Conservation (phyloP, 352 stramenopile genomes). For the Plasmopara muralis region DNA sequence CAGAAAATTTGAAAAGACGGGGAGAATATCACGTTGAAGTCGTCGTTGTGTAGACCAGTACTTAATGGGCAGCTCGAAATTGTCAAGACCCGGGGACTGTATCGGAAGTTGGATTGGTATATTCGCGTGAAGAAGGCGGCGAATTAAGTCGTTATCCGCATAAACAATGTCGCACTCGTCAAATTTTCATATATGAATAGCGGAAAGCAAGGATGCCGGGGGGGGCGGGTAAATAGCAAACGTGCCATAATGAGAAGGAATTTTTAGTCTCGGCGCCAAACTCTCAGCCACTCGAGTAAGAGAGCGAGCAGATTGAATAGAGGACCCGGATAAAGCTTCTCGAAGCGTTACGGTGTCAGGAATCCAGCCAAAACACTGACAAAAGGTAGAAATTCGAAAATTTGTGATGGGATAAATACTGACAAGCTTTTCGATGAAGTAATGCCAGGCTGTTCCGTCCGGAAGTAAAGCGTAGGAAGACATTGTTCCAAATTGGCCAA, state of each 20-base stretch:
- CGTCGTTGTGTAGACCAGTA: background rate
- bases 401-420: conserved; percentile 2
- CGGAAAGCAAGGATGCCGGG: too few relatives aligned
- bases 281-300: too few relatives aligned
- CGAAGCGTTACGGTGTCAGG: too few relatives aligned
- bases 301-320: too few relatives aligned
- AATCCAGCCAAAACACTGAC: too few relatives aligned
- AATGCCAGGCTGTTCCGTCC: too few relatives aligned
- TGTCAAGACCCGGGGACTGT: background rate
- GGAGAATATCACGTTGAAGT: conserved; percentile 2
- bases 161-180: too few relatives aligned
- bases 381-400: conserved; percentile 1
- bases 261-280: too few relatives aligned
- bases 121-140: background rate
- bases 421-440: background rate
- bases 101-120: background rate
- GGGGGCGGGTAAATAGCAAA: too few relatives aligned
- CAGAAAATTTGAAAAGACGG: conserved; percentile 3
- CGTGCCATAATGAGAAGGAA: too few relatives aligned
- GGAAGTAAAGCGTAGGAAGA: background rate
- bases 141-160: background rate
- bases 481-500: conserved; percentile 8
- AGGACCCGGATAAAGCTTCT: too few relatives aligned
- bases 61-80: background rate
- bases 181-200: too few relatives aligned